Evolutionary conservation across 2,329 filamentous ascomycete genomes (phyloP).

Genomic region (Neonectria hederae): DNA sequence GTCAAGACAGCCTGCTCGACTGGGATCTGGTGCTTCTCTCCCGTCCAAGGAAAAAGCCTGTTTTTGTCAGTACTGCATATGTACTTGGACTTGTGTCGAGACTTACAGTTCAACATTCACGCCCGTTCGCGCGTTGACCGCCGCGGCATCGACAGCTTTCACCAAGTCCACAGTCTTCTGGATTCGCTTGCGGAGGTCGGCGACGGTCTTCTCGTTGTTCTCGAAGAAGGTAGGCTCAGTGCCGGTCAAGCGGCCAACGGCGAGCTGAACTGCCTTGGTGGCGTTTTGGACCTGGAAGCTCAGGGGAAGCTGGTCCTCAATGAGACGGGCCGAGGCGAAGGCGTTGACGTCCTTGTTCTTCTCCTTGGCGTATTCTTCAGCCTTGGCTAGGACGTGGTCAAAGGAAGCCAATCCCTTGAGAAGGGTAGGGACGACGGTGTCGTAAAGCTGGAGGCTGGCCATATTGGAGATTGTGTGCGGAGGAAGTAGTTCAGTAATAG

Average conservation of each 20-base stretch:
- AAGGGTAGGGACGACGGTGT: constrained; percentile 28
- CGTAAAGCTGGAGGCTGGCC: constrained; percentile 28
- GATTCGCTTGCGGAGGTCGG: constrained; percentile 26
- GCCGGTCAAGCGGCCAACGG: constrained; percentile 29
- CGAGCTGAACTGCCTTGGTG: constrained; percentile 25
- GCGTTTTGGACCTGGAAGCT: constrained; percentile 34
- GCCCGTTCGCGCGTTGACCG: constrained; percentile 27
- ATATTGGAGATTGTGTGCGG: constrained; percentile 13
- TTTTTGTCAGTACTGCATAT: background rate
- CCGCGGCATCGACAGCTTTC: constrained; percentile 19
- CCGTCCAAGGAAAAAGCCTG: constrained; percentile 18
- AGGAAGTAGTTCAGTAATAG: background rate
- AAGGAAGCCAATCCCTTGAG: constrained; percentile 26
- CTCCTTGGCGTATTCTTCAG: constrained; percentile 34
- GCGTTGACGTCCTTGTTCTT: constrained; percentile 28
- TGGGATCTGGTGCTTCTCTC: constrained; percentile 22
- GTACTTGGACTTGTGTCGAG: background rate
- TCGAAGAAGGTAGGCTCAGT: constrained; percentile 18
- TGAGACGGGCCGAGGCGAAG: constrained; percentile 24
- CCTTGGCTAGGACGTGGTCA: constrained; percentile 31
- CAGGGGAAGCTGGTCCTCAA: constrained; percentile 34
- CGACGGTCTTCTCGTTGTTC: constrained; percentile 26
- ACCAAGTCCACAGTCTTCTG: constrained; percentile 28
- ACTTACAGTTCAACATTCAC: constrained; percentile 25
- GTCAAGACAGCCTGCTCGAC: constrained; percentile 24